phyloP scores from a whole-genome alignment of 495 filamentous ascomycete species.

The Aspergillus diversus region DNA sequence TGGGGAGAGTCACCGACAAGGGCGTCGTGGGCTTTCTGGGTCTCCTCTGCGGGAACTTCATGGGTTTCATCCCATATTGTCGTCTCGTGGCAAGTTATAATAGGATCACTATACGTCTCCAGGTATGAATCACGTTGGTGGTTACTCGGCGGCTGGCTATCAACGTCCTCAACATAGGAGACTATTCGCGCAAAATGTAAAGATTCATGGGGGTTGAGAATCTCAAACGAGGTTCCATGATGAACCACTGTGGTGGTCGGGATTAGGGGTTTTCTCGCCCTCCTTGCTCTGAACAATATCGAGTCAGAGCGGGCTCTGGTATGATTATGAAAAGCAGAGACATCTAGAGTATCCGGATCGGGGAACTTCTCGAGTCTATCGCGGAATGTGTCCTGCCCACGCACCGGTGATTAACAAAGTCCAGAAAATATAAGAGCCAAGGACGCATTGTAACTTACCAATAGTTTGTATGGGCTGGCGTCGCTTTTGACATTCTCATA shows the following conservation, averaged over 20 bases:
- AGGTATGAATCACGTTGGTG: conserved; percentile 32
- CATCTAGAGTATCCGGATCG: conserved; percentile 18
- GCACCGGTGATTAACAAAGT: conserved; percentile 3
- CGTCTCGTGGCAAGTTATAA: conserved; percentile 4
- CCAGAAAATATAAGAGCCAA: neutral
- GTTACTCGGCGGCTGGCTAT: conserved; percentile 31
- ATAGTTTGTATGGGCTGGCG: conserved; percentile 20
- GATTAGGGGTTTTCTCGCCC: conserved; percentile 6
- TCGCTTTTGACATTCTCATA: conserved; percentile 2
- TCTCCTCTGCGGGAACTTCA: neutral
- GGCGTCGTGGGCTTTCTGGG: conserved; percentile 23
- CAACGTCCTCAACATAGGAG: conserved; percentile 48
- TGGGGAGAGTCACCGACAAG: conserved; percentile 26
- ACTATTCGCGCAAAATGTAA: conserved; percentile 45
- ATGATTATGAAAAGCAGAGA: conserved; percentile 22
- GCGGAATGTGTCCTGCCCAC: conserved; percentile 46
- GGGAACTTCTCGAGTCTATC: conserved; percentile 37
- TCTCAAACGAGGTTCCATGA: conserved; percentile 50
- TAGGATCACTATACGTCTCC: conserved; percentile 9
- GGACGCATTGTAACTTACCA: conserved; percentile 17
- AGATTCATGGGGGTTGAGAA: conserved; percentile 50
- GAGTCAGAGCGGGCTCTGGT: conserved; percentile 35
- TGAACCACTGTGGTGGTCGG: conserved; percentile 40
- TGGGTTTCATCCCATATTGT: conserved; percentile 1
- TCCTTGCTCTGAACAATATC: conserved; percentile 31